phyloP scores from a whole-genome alignment of 2,329 filamentous ascomycete genomes.

The Fusarium nodosum region DNA sequence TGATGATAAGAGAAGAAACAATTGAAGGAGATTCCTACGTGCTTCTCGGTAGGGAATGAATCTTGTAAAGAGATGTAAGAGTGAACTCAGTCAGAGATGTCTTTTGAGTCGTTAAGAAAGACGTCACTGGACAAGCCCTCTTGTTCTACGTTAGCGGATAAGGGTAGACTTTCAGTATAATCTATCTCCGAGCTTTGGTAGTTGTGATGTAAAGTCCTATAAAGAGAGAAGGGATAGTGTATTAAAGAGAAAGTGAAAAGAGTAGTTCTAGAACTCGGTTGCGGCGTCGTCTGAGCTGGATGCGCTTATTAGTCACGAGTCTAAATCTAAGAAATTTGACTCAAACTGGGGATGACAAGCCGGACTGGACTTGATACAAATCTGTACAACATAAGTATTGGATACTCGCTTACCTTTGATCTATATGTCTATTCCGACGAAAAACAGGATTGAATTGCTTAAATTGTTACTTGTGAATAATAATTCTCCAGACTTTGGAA shows the following conservation, averaged over 20 bases:
- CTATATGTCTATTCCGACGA: neutral
- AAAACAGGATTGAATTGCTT: neutral
- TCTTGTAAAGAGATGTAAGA: neutral
- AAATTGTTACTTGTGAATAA: neutral
- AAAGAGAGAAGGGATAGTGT: neutral
- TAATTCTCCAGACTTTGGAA: neutral
- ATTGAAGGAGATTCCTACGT: neutral
- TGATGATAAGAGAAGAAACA: slow-evolving; percentile 15
- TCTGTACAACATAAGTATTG: neutral
- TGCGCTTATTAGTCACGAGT: slow-evolving; percentile 35
- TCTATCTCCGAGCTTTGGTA: neutral
- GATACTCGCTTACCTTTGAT: neutral
- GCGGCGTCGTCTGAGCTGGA: slow-evolving; percentile 22
- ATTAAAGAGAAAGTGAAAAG: neutral
- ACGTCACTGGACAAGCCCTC: slow-evolving; percentile 33
- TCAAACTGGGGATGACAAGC: slow-evolving; percentile 9
- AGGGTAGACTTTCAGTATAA: neutral
- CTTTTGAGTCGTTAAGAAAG: slow-evolving; percentile 13
- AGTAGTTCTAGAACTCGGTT: slow-evolving; percentile 8
- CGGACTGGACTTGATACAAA: neutral
- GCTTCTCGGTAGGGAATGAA: neutral
- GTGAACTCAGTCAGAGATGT: neutral
- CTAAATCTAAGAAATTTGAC: slow-evolving; percentile 19
- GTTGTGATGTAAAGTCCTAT: neutral
- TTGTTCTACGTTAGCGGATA: slow-evolving; percentile 21